These are phyloP conservation scores for Hyphopichia fennica DNA, from an alignment of 1,139 yeast genomes.

Conservation along the genomic window DNA sequence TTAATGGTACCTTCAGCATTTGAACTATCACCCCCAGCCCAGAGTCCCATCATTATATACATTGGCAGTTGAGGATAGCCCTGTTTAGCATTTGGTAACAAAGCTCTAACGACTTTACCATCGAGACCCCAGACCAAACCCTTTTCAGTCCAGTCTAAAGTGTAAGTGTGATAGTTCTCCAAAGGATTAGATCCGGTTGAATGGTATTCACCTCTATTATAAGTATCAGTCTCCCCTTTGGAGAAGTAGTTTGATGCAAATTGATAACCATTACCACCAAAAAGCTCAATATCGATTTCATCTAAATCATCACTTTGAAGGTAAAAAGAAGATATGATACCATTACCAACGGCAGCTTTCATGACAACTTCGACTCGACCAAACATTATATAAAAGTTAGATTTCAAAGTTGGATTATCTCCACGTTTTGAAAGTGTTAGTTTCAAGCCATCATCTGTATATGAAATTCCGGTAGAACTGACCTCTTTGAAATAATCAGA, in stretches of 20 bases:
- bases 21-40: constrained; percentile 82
- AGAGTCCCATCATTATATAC: constrained; percentile 64
- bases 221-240: constrained; percentile 75
- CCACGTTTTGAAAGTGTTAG: constrained; percentile 59
- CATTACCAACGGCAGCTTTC: constrained; percentile 72
- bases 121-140: constrained; percentile 61
- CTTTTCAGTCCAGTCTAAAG: constrained; percentile 77
- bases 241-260: constrained; percentile 82
- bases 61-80: constrained; percentile 83
- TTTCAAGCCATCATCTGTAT: constrained; percentile 49
- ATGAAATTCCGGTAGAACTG: constrained; percentile 25
- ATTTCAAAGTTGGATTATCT: constrained; percentile 74
- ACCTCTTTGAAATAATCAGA: constrained; percentile 40
- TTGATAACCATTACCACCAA: constrained; percentile 71
- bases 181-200: constrained; percentile 49
- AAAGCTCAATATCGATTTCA: constrained; percentile 84
- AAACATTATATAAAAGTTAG: constrained; percentile 81
- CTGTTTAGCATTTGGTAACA: constrained; percentile 49
- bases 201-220: constrained; percentile 77
- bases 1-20: constrained; percentile 70
- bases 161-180: constrained; percentile 65
- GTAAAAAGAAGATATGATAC: constrained; percentile 77
- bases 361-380: constrained; percentile 75
- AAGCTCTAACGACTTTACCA: constrained; percentile 58
- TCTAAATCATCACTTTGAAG: constrained; percentile 84